Evolutionary conservation across 805 yeast species (phyloP).

Genomic region (Saccharomyces mikatae): DNA sequence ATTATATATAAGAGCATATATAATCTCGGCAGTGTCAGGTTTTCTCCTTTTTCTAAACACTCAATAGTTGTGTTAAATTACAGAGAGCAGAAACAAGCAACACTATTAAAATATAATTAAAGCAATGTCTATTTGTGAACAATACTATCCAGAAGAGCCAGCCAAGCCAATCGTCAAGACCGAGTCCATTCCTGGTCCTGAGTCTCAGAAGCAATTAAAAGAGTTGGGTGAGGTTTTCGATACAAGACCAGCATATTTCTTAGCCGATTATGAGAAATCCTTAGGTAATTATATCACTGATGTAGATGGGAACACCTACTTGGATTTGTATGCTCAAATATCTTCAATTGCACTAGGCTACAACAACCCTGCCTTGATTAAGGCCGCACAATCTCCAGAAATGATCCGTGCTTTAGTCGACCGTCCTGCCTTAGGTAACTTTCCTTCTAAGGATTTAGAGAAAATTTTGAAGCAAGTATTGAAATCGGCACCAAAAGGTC

Average conservation of each 20-base stretch:
- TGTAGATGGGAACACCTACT: conserved; percentile 52
- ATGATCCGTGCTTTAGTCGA: conserved; percentile 59
- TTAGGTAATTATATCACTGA: conserved; percentile 58
- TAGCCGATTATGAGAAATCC: conserved; percentile 58
- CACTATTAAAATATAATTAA: neutral
- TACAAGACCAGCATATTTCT: conserved; percentile 53
- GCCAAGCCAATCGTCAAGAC: conserved; percentile 53
- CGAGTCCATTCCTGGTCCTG: conserved; percentile 70
- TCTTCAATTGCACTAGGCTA: conserved; percentile 65
- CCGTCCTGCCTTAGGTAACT: conserved; percentile 62
- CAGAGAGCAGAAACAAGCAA: neutral
- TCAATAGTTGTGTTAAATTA: neutral
- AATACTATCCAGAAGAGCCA: conserved; percentile 78
- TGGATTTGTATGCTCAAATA: conserved; percentile 66
- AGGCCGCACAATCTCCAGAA: conserved; percentile 49
- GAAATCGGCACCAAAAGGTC: conserved; percentile 59
- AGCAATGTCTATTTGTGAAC: conserved; percentile 37
- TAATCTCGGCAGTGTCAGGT: neutral
- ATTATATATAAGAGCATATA: neutral
- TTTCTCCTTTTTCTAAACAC: neutral
- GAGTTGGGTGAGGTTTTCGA: conserved; percentile 52
- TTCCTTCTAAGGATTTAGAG: conserved; percentile 51
- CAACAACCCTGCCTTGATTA: conserved; percentile 56
- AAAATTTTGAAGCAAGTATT: conserved; percentile 41
- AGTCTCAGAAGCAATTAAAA: conserved; percentile 43